Base-by-base conservation (phyloP, 805 yeast species). In the Candida cerambycidarum region DNA sequence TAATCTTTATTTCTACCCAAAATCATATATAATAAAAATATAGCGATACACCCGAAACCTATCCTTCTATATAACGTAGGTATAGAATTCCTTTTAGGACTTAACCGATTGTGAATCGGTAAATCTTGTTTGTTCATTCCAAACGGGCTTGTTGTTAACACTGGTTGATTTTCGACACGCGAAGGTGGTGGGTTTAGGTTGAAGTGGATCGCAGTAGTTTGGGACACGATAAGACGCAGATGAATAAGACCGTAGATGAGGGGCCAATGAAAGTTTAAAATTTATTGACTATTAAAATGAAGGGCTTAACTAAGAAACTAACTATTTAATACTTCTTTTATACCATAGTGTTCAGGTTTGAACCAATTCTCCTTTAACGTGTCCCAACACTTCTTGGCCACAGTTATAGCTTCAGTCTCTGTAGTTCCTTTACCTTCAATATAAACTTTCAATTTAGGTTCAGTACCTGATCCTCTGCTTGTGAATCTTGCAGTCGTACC, bases 381-480 rank as follows among this genome's bases (percentile, higher is more conserved):
- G 8, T 67, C 58, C 97, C 97, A 92, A 7, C 88, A 84, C 15
- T 67, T 61, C 13, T 62, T 63, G 0, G 96, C 92, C 7, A 83
- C 55, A 0, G 32, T 45, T 0, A 52, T 46, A 0, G 96, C 86
- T 3, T 61, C 57, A 0, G 45, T 55, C 33, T 75, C 85, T 7
- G 67, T 59, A 0, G 48, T 38, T 0, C 88, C 74, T 32, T 63
- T 62, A 0, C 95, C 93, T 58, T 92, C 99, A 25, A 92, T 82
- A 63, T 92, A 92, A 0, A 92, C 86, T 61, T 92, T 92, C 49
- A 92, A 69, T 59, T 92, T 92, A 2, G 97, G 97, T 61, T 92
- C 99, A 0, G 99, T 92, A 9, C 99, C 99, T 3, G 96, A 88
- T 0, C 97, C 97, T 41, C 99, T 75, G 38, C 87, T 81, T 0